Evolutionary conservation across 2,329 filamentous ascomycete species (phyloP).

Genomic region (Trichocomaceae sp.): DNA sequence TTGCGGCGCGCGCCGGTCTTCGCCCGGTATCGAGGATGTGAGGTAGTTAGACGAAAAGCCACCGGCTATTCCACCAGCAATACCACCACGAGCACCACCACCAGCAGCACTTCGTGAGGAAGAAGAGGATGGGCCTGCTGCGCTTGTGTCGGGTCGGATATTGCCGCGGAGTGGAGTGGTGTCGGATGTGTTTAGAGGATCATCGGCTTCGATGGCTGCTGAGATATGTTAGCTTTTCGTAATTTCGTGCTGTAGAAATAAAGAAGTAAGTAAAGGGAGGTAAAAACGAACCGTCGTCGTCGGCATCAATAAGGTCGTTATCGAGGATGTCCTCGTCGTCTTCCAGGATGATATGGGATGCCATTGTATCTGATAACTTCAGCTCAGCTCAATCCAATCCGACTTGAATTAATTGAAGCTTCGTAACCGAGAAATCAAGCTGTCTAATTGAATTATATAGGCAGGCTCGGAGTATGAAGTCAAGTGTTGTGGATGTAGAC

Average conservation of each 20-base stretch:
- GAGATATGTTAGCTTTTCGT: background rate
- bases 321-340: conserved; percentile 56
- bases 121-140: conserved; percentile 26
- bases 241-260: background rate
- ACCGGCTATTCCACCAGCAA: background rate
- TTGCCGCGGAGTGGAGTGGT: conserved; percentile 77
- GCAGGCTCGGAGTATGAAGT: too few species aligned
- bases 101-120: conserved; percentile 28
- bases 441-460: too few species aligned
- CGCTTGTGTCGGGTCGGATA: conserved; percentile 55
- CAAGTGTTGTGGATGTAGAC: too few species aligned
- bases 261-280: background rate
- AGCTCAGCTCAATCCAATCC: background rate
- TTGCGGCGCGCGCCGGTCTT: conserved; percentile 79
- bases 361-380: conserved; percentile 9
- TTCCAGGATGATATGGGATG: conserved; percentile 43
- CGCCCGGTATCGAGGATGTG: conserved; percentile 82
- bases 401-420: too few species aligned
- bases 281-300: conserved; percentile 56
- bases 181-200: conserved; percentile 67
- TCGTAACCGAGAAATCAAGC: too few species aligned
- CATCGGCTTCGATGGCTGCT: conserved; percentile 81
- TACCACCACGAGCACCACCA: too few species aligned
- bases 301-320: conserved; percentile 67
- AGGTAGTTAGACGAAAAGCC: conserved; percentile 69